phyloP scores from a whole-genome alignment of 192 early-diverging fungal genomes.

The Coemansia pectinata region DNA sequence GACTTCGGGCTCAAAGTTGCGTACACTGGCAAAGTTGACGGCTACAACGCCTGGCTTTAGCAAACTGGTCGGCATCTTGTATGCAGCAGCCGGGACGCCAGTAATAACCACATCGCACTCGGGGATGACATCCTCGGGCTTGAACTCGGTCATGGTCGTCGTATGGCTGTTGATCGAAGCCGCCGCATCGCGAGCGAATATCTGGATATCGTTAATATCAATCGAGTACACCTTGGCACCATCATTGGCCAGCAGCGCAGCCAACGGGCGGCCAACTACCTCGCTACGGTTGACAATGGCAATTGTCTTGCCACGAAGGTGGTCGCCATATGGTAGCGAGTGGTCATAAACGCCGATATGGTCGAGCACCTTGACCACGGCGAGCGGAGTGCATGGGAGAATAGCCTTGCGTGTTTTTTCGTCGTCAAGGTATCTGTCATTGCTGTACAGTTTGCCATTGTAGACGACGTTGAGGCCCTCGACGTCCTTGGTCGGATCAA shows the following conservation, averaged over 20 bases:
- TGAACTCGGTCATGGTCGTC: slow-evolving; percentile 66
- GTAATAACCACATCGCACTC: slow-evolving; percentile 97
- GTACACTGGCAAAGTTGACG: slow-evolving; percentile 95
- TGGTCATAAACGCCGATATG: slow-evolving; percentile 93
- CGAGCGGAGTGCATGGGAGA: slow-evolving; percentile 98
- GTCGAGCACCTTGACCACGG: slow-evolving; percentile 94
- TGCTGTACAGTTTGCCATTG: slow-evolving; percentile 96
- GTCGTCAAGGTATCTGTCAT: slow-evolving; percentile 86
- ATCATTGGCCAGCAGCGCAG: slow-evolving; percentile 96
- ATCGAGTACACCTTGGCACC: slow-evolving; percentile 97
- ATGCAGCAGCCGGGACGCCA: slow-evolving; percentile 86
- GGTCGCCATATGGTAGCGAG: slow-evolving; percentile 88
- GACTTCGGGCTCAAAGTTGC: slow-evolving; percentile 94
- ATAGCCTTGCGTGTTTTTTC: slow-evolving; percentile 88
- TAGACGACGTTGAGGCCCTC: slow-evolving; percentile 95
- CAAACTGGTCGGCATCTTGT: slow-evolving; percentile 81
- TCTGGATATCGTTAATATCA: slow-evolving; percentile 85
- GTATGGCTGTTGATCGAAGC: slow-evolving; percentile 69
- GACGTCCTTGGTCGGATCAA: slow-evolving; percentile 88
- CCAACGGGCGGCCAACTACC: slow-evolving; percentile 96
- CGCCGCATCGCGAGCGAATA: slow-evolving; percentile 71
- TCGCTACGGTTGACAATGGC: slow-evolving; percentile 95
- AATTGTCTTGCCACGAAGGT: slow-evolving; percentile 89
- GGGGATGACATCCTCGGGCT: slow-evolving; percentile 76
- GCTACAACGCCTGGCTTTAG: slow-evolving; percentile 97